Base-by-base conservation (phyloP, 371 early-diverging fungal genomes). In the Mucor velutinosus region DNA sequence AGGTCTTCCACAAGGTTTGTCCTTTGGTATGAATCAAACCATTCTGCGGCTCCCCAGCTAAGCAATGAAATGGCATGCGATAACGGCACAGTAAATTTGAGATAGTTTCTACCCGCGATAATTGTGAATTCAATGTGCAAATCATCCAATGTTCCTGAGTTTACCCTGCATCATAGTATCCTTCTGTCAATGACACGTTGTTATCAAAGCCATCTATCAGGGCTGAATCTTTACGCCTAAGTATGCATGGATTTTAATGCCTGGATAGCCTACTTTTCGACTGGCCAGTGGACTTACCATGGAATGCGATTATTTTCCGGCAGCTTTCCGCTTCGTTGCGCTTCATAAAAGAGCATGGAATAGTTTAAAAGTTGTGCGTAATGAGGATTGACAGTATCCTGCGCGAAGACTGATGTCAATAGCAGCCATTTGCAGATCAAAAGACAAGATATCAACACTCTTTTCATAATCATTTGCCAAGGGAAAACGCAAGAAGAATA, bases 31-130 rank as follows among this genome's bases (percentile, higher is more conserved):
- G 87, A 85, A 3, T 86, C 74, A 65, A 72, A 85, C 73, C 78
- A 89, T 65, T 83, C 83, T 12, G 47, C 56, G 21, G 73, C 89
- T 4, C 88, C 88, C 88, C 89, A 89, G 33, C 86, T 75, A 1
- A 86, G 67, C 60, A 85, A 60, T 12, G 87, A 64, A 49, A 89
- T 15, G 1, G 83, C 56, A 60, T 86, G 83, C 0, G 86, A 78
- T 39, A 89, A 69, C 11, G 89, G 89, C n/a, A 86, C 78, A 10
- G 85, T 84, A 58, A 89, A 88, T 65, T 89, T 87, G 11, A 61
- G 87, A 8, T 61, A 61, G 21, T 61, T 61, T 61, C 62, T 61
- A 47, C 14, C n/a, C 4, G 7, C 15, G 3, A 5, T 27, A 3
- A 7, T 14, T 14, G 27, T 41, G n/a, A 59, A 12, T 14, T 12